Evolutionary conservation across 306 rosid species (phyloP).

Genomic region (Corylus americana): DNA sequence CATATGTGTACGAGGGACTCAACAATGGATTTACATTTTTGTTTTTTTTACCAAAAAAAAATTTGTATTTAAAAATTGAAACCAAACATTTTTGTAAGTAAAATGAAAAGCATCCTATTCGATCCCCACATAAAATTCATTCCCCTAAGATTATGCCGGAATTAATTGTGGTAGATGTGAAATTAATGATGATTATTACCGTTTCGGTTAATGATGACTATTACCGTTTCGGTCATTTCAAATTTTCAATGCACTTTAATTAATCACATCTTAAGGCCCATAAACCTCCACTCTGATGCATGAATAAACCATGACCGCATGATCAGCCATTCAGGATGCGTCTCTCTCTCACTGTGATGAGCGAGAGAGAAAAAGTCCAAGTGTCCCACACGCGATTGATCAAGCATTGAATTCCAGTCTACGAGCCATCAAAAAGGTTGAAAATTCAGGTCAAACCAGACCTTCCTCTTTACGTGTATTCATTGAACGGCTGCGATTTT

Average conservation of each 20-base stretch:
- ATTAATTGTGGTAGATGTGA: background rate
- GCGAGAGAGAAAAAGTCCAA: background rate
- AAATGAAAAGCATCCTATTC: no score
- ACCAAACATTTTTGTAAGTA: no score
- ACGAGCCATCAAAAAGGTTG: background rate
- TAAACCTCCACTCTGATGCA: background rate
- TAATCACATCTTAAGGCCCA: background rate
- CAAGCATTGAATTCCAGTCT: background rate
- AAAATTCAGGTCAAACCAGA: constrained; percentile 12
- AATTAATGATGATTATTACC: background rate
- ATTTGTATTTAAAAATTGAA: no score
- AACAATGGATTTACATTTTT: no score
- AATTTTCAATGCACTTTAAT: background rate
- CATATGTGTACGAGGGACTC: no score
- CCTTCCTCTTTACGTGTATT: background rate
- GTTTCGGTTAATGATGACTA: background rate
- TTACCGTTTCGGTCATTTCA: background rate
- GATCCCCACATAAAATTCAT: no score
- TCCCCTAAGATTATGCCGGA: background rate
- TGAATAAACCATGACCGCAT: background rate
- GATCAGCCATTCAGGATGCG: background rate
- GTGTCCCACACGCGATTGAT: background rate
- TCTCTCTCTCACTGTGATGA: no score
- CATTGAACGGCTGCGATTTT: constrained; percentile 34
- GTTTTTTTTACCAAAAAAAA: no score